These are phyloP conservation scores for Phytophthora ramorum DNA, from an alignment of 352 stramenopile genomes.

Conservation along the genomic window DNA sequence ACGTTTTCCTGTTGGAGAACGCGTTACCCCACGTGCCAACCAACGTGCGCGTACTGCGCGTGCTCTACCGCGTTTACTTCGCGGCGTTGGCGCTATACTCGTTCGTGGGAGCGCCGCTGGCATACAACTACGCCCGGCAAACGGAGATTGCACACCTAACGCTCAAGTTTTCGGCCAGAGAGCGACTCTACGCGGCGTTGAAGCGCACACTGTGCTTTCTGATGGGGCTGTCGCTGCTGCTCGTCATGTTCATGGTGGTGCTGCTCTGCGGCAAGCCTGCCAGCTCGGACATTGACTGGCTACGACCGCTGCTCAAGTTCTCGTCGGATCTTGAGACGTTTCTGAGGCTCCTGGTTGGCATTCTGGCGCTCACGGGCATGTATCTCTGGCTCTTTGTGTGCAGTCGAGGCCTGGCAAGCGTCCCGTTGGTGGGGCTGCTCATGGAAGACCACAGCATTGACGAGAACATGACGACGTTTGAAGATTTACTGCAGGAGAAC, in stretches of 20 bases:
- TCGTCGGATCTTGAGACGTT: constrained; percentile 79
- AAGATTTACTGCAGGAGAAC: constrained; percentile 79
- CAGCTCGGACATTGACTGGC: constrained; percentile 81
- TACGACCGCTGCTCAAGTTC: constrained; percentile 81
- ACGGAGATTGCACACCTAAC: constrained; percentile 88
- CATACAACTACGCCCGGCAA: constrained; percentile 86
- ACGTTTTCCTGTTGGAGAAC: constrained; percentile 84
- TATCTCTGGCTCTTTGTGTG: constrained; percentile 84
- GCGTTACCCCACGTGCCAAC: constrained; percentile 61
- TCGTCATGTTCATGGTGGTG: constrained; percentile 73
- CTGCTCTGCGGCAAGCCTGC: constrained; percentile 81
- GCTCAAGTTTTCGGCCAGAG: constrained; percentile 56
- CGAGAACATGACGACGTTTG: constrained; percentile 72
- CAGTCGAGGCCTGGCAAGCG: constrained; percentile 70
- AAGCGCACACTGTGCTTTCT: constrained; percentile 85
- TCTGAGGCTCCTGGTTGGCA: constrained; percentile 72
- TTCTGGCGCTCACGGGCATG: constrained; percentile 74
- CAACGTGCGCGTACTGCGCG: constrained; percentile 57
- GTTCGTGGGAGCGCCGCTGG: constrained; percentile 75
- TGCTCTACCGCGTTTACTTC: constrained; percentile 83
- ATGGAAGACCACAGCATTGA: constrained; percentile 81
- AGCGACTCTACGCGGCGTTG: constrained; percentile 62
- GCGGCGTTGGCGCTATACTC: constrained; percentile 64
- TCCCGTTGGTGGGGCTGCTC: constrained; percentile 79
- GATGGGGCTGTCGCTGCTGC: constrained; percentile 65